phyloP scores from a whole-genome alignment of 2,329 filamentous ascomycete species.

The Calonectria ilicicola region DNA sequence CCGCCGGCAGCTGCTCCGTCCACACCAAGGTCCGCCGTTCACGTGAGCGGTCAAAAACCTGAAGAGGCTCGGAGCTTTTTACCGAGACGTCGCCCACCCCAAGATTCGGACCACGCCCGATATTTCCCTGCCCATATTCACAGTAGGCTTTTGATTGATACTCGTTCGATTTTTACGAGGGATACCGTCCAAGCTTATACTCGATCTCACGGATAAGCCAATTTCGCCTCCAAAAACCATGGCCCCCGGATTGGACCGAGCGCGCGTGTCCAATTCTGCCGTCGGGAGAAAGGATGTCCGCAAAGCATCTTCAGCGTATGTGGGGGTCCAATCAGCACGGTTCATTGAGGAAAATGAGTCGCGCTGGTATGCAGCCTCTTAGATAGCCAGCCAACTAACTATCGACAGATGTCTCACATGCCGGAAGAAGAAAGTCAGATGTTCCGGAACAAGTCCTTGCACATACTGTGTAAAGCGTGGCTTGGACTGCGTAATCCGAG shows the following conservation, averaged over 20 bases:
- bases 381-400: conserved; percentile 3
- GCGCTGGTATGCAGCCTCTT: not conserved
- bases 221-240: conserved; percentile 23
- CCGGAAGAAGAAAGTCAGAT: conserved; percentile 43
- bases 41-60: conserved; percentile 11
- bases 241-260: conserved; percentile 38
- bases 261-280: conserved; percentile 29
- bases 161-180: not conserved
- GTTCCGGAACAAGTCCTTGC: conserved; percentile 42
- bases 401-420: conserved; percentile 39
- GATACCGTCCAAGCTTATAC: not conserved
- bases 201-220: not conserved
- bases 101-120: conserved; percentile 19
- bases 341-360: not conserved
- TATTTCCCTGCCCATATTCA: conserved; percentile 8
- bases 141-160: not conserved
- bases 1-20: not conserved
- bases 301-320: conserved; percentile 42
- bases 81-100: conserved; percentile 8
- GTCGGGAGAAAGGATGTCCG: conserved; percentile 36
- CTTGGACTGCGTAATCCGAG: conserved; percentile 40
- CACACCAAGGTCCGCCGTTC: not conserved
- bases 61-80: conserved; percentile 15
- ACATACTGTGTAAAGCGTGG: conserved; percentile 42
- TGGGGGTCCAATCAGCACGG: conserved; percentile 5